Conservation (phyloP, 192 early-diverging fungal species). For the Cladochytrium replicatum region DNA sequence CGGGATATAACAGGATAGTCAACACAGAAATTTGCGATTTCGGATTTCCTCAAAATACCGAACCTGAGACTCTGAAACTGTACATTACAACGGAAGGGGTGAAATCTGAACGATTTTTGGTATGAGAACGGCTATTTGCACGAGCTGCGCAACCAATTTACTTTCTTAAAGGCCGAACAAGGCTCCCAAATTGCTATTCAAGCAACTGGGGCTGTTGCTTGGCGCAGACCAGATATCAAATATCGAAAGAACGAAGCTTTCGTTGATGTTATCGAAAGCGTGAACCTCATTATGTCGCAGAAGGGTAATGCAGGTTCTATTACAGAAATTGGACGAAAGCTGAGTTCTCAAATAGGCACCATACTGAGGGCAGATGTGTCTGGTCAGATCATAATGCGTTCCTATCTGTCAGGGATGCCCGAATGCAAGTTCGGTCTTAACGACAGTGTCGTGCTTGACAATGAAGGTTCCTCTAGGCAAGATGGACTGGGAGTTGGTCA, state of each 20-base stretch:
- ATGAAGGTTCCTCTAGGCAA: constrained; percentile 56
- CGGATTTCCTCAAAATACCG: constrained; percentile 83
- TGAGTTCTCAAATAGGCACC: constrained; percentile 33
- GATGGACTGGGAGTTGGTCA: constrained; percentile 4
- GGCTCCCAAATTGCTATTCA: constrained; percentile 85
- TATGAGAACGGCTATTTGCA: constrained; percentile 1
- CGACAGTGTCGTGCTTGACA: constrained; percentile 83
- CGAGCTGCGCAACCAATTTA: too few species aligned
- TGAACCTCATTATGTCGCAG: constrained; percentile 83
- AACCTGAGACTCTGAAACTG: constrained; percentile 41
- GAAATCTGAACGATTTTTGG: constrained; percentile 56
- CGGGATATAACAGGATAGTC: too few species aligned
- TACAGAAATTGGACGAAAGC: not conserved
- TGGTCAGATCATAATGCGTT: constrained; percentile 85
- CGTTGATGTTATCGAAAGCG: constrained; percentile 96
- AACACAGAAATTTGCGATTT: constrained; percentile 47
- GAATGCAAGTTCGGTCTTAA: constrained; percentile 97
- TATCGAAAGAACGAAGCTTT: constrained; percentile 99
- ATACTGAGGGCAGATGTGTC: constrained; percentile 81
- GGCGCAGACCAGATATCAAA: constrained; percentile 86
- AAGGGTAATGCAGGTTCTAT: constrained; percentile 37
- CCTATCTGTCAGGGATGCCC: constrained; percentile 92
- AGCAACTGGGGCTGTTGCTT: constrained; percentile 89
- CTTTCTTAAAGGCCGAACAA: constrained; percentile 23
- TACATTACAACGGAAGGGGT: constrained; percentile 97